Evolutionary conservation across 2,329 filamentous ascomycete genomes (phyloP).

Genomic region (Colletotrichum lini): DNA sequence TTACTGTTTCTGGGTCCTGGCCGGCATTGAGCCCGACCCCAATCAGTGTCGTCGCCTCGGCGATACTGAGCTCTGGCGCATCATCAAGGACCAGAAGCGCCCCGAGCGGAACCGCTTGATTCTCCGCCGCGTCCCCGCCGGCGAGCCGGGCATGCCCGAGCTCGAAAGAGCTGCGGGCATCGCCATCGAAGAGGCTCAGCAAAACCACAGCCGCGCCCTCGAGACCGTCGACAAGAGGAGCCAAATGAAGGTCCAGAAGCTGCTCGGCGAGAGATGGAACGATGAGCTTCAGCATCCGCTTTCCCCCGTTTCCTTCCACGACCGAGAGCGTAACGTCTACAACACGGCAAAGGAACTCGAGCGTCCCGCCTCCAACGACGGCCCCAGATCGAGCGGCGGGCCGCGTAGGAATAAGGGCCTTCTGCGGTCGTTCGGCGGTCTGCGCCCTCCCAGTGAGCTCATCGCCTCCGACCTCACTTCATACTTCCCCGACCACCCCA

Average conservation of each 20-base stretch:
- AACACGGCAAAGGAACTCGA: constrained; percentile 72
- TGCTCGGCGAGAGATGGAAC: constrained; percentile 89
- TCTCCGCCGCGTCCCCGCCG: constrained; percentile 90
- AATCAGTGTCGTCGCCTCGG: constrained; percentile 84
- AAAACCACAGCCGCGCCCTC: constrained; percentile 76
- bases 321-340: constrained; percentile 77
- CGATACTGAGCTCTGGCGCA: constrained; percentile 90
- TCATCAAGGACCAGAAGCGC: constrained; percentile 88
- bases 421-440: constrained; percentile 88
- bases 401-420: constrained; percentile 65
- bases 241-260: constrained; percentile 88
- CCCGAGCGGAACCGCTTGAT: constrained; percentile 93
- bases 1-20: constrained; percentile 96
- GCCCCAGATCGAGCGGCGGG: constrained; percentile 37
- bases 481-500: constrained; percentile 96
- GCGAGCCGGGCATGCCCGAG: constrained; percentile 89
- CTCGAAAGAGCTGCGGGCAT: constrained; percentile 90
- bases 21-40: constrained; percentile 87
- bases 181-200: constrained; percentile 87
- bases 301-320: constrained; percentile 82
- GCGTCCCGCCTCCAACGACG: constrained; percentile 66
- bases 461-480: constrained; percentile 97
- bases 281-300: constrained; percentile 86
- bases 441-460: constrained; percentile 94
- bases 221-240: constrained; percentile 80